phyloP scores from a whole-genome alignment of 2,329 filamentous ascomycete species.

The Tolypocladium tropicale region DNA sequence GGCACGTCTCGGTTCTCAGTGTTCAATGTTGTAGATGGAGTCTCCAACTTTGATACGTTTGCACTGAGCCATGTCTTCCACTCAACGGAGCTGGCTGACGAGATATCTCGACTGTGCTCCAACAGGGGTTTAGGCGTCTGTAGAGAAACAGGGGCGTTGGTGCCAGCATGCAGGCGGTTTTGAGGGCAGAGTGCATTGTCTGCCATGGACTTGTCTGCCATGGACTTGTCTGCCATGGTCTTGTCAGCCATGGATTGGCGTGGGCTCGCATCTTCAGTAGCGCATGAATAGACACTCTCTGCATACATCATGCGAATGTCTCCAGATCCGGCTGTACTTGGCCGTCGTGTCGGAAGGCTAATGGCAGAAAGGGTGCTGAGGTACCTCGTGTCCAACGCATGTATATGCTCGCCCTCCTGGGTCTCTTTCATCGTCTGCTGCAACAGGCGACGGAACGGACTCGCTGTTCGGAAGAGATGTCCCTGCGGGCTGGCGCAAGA shows the following conservation, averaged over 20 bases:
- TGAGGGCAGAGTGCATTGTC: neutral
- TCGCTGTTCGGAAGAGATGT: slow-evolving; percentile 42
- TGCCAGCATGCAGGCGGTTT: slow-evolving; percentile 3
- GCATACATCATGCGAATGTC: slow-evolving; percentile 28
- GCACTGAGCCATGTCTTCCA: slow-evolving; percentile 47
- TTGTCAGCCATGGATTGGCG: neutral
- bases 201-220: no score
- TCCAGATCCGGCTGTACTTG: slow-evolving; percentile 27
- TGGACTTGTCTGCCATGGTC: no score
- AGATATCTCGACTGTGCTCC: slow-evolving; percentile 24
- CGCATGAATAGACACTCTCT: slow-evolving; percentile 39
- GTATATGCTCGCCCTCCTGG: slow-evolving; percentile 13
- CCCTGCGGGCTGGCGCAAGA: slow-evolving; percentile 42
- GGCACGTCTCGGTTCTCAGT: slow-evolving; percentile 2
- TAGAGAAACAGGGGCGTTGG: slow-evolving; percentile 1
- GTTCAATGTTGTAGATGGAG: slow-evolving; percentile 6
- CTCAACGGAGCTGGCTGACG: slow-evolving; percentile 36
- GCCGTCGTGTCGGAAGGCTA: slow-evolving; percentile 27
- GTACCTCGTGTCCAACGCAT: slow-evolving; percentile 23
- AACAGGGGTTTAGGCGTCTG: slow-evolving; percentile 3
- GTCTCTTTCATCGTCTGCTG: slow-evolving; percentile 32
- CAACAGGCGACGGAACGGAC: slow-evolving; percentile 44
- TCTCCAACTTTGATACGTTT: slow-evolving; percentile 37
- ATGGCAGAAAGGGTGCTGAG: slow-evolving; percentile 28
- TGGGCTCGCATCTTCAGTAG: slow-evolving; percentile 11